Base-by-base conservation (phyloP, 257 asterid species). In the Plantago elongata region DNA sequence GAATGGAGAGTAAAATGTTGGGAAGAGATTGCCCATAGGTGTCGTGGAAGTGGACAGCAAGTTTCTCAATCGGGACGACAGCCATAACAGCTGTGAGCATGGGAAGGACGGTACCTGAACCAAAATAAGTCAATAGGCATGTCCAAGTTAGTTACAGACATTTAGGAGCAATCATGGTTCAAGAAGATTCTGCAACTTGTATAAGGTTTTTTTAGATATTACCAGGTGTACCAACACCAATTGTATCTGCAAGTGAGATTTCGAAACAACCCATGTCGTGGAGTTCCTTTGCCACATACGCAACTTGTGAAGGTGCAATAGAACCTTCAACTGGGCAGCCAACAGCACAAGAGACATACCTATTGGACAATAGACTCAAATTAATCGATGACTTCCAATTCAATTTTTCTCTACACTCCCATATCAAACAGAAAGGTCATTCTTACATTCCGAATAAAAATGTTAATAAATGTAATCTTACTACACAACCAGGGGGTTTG, bases 171-270 rank as follows among this genome's bases (percentile, higher is more conserved):
- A 63, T 42, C 13, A 37, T 12, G 15, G 8, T n/a, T 18, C 17
- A 9, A 12, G n/a, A 18, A 54, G 3, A 34, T 34, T 34, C 7
- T 34, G 40, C 40, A 34, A 34, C 8, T 34, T 34, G 40, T 34
- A 34, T 4, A 51, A 56, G 45, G 12, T 54, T 13, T 4, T 22
- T 22, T 22, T 10, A 18, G 64, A 62, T 11, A 37, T 68, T 81
- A 88, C 98, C 94, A 34, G 96, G 95, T 68, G 95, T 91, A 49
- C 87, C 98, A 57, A 84, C 84, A 69, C 96, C 96, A n/a, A 80
- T 76, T 54, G 98, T 88, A 77, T 91, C 96, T 38, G 88, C 98
- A 52, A 91, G 94, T 38, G 96, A 91, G 66, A 91, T 88, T 77
- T 91, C 96, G 47, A 82, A 88, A 75, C 98, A 91, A 54, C 96